A percentile compares a stretch with the other conserved stretches of the same genome.
Conservation (phyloP, 164 flowering plant species). For the Amborella trichopoda region DNA sequence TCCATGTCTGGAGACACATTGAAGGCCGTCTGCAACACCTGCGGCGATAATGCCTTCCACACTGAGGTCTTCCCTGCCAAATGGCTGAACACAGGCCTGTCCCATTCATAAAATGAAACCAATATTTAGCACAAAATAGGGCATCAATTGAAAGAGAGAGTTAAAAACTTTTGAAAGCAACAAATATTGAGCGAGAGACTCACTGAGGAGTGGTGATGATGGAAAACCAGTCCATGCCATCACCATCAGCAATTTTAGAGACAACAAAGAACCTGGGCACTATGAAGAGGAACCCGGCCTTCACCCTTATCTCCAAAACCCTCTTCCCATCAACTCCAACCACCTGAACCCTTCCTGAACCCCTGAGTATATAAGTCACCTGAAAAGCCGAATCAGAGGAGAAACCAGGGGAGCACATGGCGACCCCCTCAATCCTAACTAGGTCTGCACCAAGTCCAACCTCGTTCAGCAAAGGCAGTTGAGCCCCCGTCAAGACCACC, state of each 20-base stretch:
- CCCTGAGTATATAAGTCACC: constrained; percentile 69
- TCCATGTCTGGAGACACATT: constrained; percentile 41
- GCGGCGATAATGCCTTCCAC: constrained; percentile 68
- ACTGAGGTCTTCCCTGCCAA: constrained; percentile 57
- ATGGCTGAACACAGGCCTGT: constrained; percentile 66
- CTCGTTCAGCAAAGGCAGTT: constrained; percentile 69
- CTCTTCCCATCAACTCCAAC: constrained; percentile 61
- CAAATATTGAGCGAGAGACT: no score
- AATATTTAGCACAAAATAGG: neutral
- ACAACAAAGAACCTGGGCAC: constrained; percentile 78
- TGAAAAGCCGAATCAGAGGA: constrained; percentile 84
- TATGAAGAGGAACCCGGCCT: constrained; percentile 59
- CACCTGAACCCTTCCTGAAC: constrained; percentile 74
- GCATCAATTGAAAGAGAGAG: no score
- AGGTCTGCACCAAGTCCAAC: constrained; percentile 89
- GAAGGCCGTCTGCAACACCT: constrained; percentile 60
- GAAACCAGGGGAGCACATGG: constrained; percentile 92
- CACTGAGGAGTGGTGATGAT: constrained; percentile 74
- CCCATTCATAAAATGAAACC: neutral
- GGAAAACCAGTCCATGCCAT: constrained; percentile 76
- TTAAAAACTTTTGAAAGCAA: no score
- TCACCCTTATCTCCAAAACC: constrained; percentile 44
- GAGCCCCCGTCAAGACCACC: constrained; percentile 59
- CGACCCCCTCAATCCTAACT: constrained; percentile 51
- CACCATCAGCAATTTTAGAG: constrained; percentile 49